Evolutionary conservation across 1,284 basidiomycete species (phyloP).

Genomic region (Trichosporon sp.): DNA sequence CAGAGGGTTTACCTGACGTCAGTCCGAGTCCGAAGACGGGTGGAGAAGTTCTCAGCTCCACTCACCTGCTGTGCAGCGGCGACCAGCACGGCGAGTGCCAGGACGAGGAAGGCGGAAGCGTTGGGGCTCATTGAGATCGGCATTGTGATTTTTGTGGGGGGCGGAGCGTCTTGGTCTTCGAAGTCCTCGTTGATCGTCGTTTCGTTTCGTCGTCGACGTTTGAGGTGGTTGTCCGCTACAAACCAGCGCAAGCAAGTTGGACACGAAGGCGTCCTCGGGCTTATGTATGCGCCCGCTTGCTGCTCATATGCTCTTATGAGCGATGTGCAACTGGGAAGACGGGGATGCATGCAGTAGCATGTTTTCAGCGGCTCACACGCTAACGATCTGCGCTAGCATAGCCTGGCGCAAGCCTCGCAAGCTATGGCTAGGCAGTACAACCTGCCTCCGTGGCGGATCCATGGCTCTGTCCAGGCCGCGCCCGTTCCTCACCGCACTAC

Average conservation of each 20-base stretch:
- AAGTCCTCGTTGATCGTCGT: no score
- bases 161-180: no score
- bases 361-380: background rate
- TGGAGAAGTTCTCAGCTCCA: background rate
- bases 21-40: background rate
- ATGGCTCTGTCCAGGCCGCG: background rate
- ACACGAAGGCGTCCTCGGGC: background rate
- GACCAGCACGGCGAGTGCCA: background rate
- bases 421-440: no score
- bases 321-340: background rate
- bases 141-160: no score
- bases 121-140: background rate
- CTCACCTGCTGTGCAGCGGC: background rate
- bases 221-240: background rate
- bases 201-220: background rate
- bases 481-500: background rate
- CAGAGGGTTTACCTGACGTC: background rate
- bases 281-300: background rate
- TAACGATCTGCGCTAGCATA: background rate
- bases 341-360: background rate
- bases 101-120: background rate
- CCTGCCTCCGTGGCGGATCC: background rate
- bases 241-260: background rate
- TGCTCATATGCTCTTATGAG: background rate
- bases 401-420: background rate